Conservation (phyloP, 352 stramenopile genomes). For the Phytophthora uliginosa region DNA sequence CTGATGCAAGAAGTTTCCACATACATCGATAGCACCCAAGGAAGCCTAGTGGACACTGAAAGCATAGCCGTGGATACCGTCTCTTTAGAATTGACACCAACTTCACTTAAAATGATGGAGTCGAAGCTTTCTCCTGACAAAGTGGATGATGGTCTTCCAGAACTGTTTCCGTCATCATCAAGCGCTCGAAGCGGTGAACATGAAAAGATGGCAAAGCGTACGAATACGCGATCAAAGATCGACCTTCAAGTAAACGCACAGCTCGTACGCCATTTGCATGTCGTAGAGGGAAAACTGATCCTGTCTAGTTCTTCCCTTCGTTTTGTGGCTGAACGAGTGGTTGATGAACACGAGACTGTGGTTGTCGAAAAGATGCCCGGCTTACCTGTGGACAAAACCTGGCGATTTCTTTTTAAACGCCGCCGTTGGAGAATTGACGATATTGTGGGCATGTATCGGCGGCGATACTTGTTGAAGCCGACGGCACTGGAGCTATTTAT, state of each 20-base stretch:
- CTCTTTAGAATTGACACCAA: slow-evolving; percentile 32
- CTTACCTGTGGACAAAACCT: slow-evolving; percentile 48
- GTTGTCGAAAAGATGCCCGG: slow-evolving; percentile 66
- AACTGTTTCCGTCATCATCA: slow-evolving; percentile 34
- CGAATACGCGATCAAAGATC: slow-evolving; percentile 27
- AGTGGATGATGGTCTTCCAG: slow-evolving; percentile 12
- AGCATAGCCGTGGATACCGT: neutral
- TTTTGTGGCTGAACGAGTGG: slow-evolving; percentile 73
- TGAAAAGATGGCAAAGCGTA: slow-evolving; percentile 20
- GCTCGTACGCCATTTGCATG: slow-evolving; percentile 80
- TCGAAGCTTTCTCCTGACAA: slow-evolving; percentile 25
- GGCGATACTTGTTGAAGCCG: slow-evolving; percentile 86
- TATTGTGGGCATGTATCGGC: slow-evolving; percentile 71
- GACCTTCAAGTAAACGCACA: slow-evolving; percentile 67
- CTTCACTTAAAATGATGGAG: slow-evolving; percentile 45
- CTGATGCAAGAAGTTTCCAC: slow-evolving; percentile 73
- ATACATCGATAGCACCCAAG: slow-evolving; percentile 52
- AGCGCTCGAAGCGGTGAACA: slow-evolving; percentile 12
- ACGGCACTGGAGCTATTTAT: slow-evolving; percentile 88
- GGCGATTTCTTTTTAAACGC: slow-evolving; percentile 81
- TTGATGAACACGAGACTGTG: slow-evolving; percentile 80
- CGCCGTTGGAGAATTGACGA: slow-evolving; percentile 80
- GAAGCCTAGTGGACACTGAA: slow-evolving; percentile 15
- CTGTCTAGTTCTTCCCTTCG: slow-evolving; percentile 62
- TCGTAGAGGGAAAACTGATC: slow-evolving; percentile 73